These are phyloP conservation scores for Lactarius sp. DNA, from an alignment of 768 basidiomycete species.

Conservation along the genomic window DNA sequence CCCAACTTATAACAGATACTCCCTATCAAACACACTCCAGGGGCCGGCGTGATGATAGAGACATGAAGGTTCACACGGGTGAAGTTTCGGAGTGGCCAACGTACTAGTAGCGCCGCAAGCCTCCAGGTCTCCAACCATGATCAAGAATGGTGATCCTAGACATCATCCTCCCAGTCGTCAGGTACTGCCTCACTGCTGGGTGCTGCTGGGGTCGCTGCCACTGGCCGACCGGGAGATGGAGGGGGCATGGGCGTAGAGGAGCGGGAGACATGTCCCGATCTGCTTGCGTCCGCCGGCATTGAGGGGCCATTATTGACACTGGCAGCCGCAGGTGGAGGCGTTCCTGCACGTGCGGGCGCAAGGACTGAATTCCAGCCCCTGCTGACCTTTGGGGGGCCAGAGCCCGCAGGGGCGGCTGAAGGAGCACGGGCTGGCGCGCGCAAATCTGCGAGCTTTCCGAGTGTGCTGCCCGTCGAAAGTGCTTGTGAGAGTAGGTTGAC, in stretches of 20 bases:
- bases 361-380: conserved; percentile 37
- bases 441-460: conserved; percentile 61
- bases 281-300: not conserved
- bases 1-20: too few species aligned
- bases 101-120: not conserved
- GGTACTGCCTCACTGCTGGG: conserved; percentile 36
- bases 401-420: conserved; percentile 17
- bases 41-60: not conserved
- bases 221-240: not conserved
- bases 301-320: not conserved
- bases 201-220: not conserved
- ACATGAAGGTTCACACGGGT: too few species aligned
- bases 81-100: too few species aligned
- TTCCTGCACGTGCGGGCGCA: conserved; percentile 20
- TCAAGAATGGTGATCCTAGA: conserved; percentile 25
- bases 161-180: conserved; percentile 54
- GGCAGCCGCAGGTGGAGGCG: conserved; percentile 8
- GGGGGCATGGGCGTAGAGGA: conserved; percentile 23
- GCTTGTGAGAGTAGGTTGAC: conserved; percentile 51
- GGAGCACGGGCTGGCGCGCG: conserved; percentile 33
- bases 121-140: not conserved
- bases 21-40: not conserved
- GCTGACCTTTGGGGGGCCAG: conserved; percentile 11
- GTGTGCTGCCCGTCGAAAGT: conserved; percentile 34
- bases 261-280: conserved; percentile 1